These are phyloP conservation scores for Teratosphaeria viscida DNA, from an alignment of 2,329 filamentous ascomycete species.

Conservation along the genomic window DNA sequence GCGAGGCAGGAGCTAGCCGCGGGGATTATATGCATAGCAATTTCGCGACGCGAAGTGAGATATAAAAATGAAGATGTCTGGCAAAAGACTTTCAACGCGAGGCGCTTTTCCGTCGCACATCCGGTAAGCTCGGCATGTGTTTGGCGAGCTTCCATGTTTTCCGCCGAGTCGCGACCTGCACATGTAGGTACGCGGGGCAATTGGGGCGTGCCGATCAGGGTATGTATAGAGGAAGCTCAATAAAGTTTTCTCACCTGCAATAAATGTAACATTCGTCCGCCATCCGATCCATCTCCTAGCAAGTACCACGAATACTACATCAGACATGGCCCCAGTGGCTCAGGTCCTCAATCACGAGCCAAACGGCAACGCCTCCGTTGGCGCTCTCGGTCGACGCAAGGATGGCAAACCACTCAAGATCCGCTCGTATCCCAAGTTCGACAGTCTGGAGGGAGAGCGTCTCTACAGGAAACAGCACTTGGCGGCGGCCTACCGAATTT, in stretches of 20 bases:
- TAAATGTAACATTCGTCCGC: neutral
- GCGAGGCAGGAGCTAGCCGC: neutral
- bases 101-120: neutral
- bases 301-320: neutral
- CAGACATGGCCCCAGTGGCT: slow-evolving; percentile 29
- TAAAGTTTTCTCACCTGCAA: neutral
- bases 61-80: neutral
- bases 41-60: neutral
- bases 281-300: neutral
- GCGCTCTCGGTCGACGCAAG: slow-evolving; percentile 37
- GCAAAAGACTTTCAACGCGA: neutral
- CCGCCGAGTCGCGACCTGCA: neutral
- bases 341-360: slow-evolving; percentile 27
- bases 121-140: neutral
- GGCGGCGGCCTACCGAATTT: slow-evolving; percentile 34
- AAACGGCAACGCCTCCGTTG: slow-evolving; percentile 32
- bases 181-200: neutral
- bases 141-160: neutral
- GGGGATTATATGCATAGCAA: neutral
- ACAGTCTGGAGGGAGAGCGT: slow-evolving; percentile 28
- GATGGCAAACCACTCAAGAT: slow-evolving; percentile 38
- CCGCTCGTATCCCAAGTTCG: slow-evolving; percentile 33
- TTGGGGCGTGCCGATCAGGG: neutral
- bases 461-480: slow-evolving; percentile 33
- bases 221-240: neutral